Evolutionary conservation across 2,329 filamentous ascomycete genomes (phyloP), one percentile per base, ranked within the genome.

Genomic region (Colletotrichum lindemuthianum): DNA sequence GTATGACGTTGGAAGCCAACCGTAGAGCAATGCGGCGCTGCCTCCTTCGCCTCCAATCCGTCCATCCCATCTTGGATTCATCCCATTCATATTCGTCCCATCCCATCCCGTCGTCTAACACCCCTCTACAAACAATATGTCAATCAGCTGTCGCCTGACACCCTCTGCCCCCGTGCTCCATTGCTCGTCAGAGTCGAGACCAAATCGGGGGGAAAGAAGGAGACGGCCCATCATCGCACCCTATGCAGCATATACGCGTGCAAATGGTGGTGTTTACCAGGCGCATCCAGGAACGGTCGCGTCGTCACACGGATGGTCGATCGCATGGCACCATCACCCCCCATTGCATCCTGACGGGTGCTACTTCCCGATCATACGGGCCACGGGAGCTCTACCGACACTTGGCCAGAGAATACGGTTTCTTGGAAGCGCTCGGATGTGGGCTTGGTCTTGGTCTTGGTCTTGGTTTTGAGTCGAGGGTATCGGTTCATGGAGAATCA

Each of bases 301-400:
- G 59, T 64, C 57, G 61, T 65, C 61, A 65, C 40, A 47, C 40
- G 39, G 40, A 56, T 65, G 58, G 58, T 54, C 61, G 61, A 65
- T 65, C 61, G 56, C 58, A 65, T 65, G 61, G 58, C 56, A 58
- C 61, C 47, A 65, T 65, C 45, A 51, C 51, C 24, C 24, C 24
- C 24, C 58, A 51, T 59, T 43, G 48, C 45, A 44, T 55, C 33
- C 49, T 54, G 36, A 49, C 15, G 41, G 59, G 59, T 58, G 34
- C 53, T 63, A 40, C 47, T 63, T 58, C 40, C 47, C 53, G 39
- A 53, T 53, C 47, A 52, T 52, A 59, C 47, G n/a, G 47, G 24
- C 24, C 24, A 24, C 24, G 24, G 24, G 24, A 24, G 24, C 15
- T n/a, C 12, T 10, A 11, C 32, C 41, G 4, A 39, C 34, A 15